A percentile compares a stretch with the other conserved stretches of the same genome.
Evolutionary conservation across 495 filamentous ascomycete species (phyloP).

Genomic region (Talaromyces liani): DNA sequence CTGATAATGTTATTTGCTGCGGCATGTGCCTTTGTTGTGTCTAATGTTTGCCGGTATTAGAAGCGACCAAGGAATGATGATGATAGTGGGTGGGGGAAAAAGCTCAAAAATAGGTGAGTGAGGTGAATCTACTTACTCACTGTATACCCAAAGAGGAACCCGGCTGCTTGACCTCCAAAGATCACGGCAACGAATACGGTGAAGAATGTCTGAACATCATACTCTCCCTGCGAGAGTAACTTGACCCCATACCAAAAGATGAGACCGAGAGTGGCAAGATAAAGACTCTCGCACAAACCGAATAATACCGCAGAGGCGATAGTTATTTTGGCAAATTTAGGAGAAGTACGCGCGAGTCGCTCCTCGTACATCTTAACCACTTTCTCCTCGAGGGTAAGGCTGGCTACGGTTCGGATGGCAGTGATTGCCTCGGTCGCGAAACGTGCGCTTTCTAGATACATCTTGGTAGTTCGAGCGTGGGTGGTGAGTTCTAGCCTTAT

Average conservation of each 20-base stretch:
- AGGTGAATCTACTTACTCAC: not conserved
- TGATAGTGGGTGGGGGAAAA: not conserved
- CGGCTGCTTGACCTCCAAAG: slow-evolving; percentile 46
- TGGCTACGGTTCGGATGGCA: slow-evolving; percentile 51
- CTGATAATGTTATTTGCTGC: slow-evolving; percentile 48
- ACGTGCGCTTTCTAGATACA: slow-evolving; percentile 46
- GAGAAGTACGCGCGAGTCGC: slow-evolving; percentile 44
- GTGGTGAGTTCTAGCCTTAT: slow-evolving; percentile 44
- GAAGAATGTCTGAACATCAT: slow-evolving; percentile 45
- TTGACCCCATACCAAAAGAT: slow-evolving; percentile 55
- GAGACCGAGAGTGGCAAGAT: slow-evolving; percentile 47
- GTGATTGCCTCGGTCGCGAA: slow-evolving; percentile 52
- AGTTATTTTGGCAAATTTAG: slow-evolving; percentile 38
- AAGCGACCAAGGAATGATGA: not conserved
- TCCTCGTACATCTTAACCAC: slow-evolving; percentile 40
- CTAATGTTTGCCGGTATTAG: slow-evolving; percentile 11
- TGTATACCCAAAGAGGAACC: slow-evolving; percentile 42
- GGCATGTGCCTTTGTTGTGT: slow-evolving; percentile 51
- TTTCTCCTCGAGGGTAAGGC: slow-evolving; percentile 44
- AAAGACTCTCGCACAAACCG: slow-evolving; percentile 30
- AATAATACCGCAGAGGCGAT: slow-evolving; percentile 18
- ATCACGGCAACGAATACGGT: slow-evolving; percentile 54
- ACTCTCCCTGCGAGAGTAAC: slow-evolving; percentile 45
- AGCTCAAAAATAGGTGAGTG: not conserved
- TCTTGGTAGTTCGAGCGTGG: slow-evolving; percentile 47